Percentiles rank a stretch among this genome's conserved stretches.
Conservation (phyloP, 2,329 filamentous ascomycete genomes). For the Curvularia sp. region DNA sequence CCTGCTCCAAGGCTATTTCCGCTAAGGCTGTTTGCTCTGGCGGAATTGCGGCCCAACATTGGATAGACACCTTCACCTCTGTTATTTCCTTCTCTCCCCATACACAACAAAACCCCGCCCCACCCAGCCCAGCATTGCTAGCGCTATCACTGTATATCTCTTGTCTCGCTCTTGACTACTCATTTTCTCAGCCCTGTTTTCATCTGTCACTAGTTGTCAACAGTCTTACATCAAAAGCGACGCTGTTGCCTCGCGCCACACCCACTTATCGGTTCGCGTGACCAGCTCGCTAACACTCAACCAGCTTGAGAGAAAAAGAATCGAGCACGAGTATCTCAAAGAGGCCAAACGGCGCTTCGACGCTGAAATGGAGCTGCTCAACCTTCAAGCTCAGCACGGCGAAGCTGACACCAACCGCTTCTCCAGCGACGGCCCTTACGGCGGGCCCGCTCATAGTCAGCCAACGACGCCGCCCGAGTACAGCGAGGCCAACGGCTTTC, state of each 20-base stretch:
- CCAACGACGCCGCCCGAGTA: conserved; percentile 96
- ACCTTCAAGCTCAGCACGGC: conserved; percentile 82
- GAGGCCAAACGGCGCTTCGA: conserved; percentile 91
- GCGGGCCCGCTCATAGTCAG: conserved; percentile 78
- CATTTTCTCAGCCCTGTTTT: conserved; percentile 13
- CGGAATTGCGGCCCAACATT: conserved; percentile 10
- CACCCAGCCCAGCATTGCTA: conserved; percentile 20
- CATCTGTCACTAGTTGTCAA: conserved; percentile 26
- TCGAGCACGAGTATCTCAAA: conserved; percentile 88
- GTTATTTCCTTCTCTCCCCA: conserved; percentile 12
- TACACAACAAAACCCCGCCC: conserved; percentile 13
- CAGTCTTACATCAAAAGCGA: conserved; percentile 13
- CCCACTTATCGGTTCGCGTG: conserved; percentile 24
- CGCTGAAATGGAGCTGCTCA: conserved; percentile 87
- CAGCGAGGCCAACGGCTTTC: conserved; percentile 78
- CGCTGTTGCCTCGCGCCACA: conserved; percentile 25
- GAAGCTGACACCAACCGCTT: conserved; percentile 86
- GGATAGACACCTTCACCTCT: conserved; percentile 14
- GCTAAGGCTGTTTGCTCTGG: conserved; percentile 18
- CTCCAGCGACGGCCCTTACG: conserved; percentile 76
- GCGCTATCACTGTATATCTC: conserved; percentile 27
- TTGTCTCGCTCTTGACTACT: conserved; percentile 24
- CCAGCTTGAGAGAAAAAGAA: conserved; percentile 91
- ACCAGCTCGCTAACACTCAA: conserved; percentile 42
- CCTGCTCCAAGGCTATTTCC: conserved; percentile 18